phyloP scores from a whole-genome alignment of 495 filamentous ascomycete genomes.

The Neurospora sp. region DNA sequence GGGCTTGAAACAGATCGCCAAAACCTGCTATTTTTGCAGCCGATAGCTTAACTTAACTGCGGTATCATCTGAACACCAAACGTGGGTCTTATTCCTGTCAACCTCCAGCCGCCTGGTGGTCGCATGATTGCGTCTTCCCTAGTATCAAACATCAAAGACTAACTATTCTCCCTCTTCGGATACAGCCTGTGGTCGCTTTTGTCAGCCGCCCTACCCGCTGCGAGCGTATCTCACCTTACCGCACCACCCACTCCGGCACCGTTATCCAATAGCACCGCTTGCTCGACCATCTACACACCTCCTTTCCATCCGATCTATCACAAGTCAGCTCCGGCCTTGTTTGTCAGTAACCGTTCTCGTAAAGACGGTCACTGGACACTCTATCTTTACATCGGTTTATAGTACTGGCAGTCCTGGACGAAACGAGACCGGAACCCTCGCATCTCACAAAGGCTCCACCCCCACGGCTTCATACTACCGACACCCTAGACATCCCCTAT shows the following conservation, averaged over 20 bases:
- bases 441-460: not conserved
- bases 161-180: not conserved
- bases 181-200: not conserved
- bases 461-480: not conserved
- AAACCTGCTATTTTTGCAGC: not conserved
- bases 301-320: constrained; percentile 9
- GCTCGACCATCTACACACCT: constrained; percentile 4
- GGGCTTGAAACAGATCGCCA: not conserved
- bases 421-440: not conserved
- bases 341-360: constrained; percentile 6
- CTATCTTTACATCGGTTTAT: not conserved
- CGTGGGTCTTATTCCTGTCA: not conserved
- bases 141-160: constrained; percentile 5
- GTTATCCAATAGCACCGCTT: constrained; percentile 8
- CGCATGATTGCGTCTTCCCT: constrained; percentile 7
- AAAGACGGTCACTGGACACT: constrained; percentile 15
- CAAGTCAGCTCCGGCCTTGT: constrained; percentile 10
- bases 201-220: constrained; percentile 6
- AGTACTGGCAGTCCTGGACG: not conserved
- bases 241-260: constrained; percentile 2
- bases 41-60: not conserved
- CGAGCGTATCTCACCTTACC: constrained; percentile 3
- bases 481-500: constrained; percentile 3
- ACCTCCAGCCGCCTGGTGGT: not conserved
- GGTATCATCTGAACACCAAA: constrained; percentile 10